A percentile compares a stretch with the other conserved stretches of the same genome.
Conservation (phyloP, 805 yeast species). For the Vanderwaltozyma yarrowii region DNA sequence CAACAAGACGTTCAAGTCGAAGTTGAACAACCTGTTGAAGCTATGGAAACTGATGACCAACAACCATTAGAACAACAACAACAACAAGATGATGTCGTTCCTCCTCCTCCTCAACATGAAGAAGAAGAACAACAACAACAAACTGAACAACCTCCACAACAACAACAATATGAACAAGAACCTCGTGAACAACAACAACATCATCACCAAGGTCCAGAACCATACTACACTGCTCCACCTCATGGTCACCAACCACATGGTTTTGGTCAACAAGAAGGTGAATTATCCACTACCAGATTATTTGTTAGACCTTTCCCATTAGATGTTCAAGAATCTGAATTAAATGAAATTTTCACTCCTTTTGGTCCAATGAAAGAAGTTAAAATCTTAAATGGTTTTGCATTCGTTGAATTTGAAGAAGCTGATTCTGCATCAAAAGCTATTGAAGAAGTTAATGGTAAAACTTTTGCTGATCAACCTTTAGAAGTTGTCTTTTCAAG, state of each 20-base stretch:
- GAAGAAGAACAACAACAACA: slow-evolving; percentile 3
- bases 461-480: slow-evolving; percentile 48
- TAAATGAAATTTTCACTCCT: slow-evolving; percentile 57
- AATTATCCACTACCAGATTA: slow-evolving; percentile 35
- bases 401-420: slow-evolving; percentile 76
- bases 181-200: slow-evolving; percentile 1
- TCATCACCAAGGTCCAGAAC: slow-evolving; percentile 9
- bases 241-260: slow-evolving; percentile 6
- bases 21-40: slow-evolving; percentile 1
- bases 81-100: neutral
- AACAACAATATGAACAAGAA: neutral
- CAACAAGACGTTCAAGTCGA: neutral
- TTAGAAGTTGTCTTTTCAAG: slow-evolving; percentile 35
- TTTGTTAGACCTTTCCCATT: slow-evolving; percentile 57
- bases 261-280: slow-evolving; percentile 21
- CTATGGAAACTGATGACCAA: neutral
- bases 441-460: slow-evolving; percentile 65
- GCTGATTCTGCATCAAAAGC: slow-evolving; percentile 65
- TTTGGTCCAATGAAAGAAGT: slow-evolving; percentile 61
- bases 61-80: slow-evolving; percentile 4
- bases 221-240: slow-evolving; percentile 16
- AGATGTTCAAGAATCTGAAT: slow-evolving; percentile 45
- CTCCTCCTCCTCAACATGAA: slow-evolving; percentile 6
- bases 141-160: slow-evolving; percentile 1
- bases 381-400: slow-evolving; percentile 71